A percentile compares a stretch with the other conserved stretches of the same genome.
Evolutionary conservation across 164 flowering plant genomes (phyloP).

Genomic region (Malania oleifera): DNA sequence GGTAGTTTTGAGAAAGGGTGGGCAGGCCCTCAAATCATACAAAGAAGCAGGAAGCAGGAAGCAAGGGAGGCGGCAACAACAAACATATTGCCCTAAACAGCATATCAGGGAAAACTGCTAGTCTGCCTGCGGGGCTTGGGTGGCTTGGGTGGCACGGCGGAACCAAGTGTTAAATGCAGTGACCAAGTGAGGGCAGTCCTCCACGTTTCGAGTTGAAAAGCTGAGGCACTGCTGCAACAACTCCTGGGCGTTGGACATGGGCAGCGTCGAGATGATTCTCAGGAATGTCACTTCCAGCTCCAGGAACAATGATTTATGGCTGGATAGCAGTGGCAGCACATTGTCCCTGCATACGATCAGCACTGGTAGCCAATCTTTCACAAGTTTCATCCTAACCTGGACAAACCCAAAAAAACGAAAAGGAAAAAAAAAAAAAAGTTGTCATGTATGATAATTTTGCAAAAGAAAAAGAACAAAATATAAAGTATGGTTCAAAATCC

Average conservation of each 20-base stretch:
- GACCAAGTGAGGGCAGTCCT: conserved; percentile 84
- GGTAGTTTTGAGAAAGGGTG: no score
- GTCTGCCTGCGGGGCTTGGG: conserved; percentile 27
- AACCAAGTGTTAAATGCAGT: conserved; percentile 93
- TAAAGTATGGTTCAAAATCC: no score
- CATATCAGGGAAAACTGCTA: no score
- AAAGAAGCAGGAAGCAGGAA: no score
- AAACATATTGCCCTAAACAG: no score
- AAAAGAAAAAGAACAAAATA: no score
- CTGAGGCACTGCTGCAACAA: conserved; percentile 80
- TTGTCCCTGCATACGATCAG: conserved; percentile 71
- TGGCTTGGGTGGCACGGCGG: conserved; percentile 60
- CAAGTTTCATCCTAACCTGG: conserved; percentile 84
- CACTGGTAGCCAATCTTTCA: conserved; percentile 91
- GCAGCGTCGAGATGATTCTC: conserved; percentile 78
- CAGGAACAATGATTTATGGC: conserved; percentile 44
- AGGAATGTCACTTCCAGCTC: conserved; percentile 82
- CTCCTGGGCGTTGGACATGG: conserved; percentile 72
- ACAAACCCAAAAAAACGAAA: no score
- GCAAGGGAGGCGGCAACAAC: no score
- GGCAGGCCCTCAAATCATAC: no score
- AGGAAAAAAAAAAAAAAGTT: background rate
- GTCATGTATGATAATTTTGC: background rate
- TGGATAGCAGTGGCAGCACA: conserved; percentile 28
- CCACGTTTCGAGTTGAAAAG: conserved; percentile 82